Evolutionary conservation across 1,284 basidiomycete species (phyloP).

Genomic region (Sanghuangporus baumii): DNA sequence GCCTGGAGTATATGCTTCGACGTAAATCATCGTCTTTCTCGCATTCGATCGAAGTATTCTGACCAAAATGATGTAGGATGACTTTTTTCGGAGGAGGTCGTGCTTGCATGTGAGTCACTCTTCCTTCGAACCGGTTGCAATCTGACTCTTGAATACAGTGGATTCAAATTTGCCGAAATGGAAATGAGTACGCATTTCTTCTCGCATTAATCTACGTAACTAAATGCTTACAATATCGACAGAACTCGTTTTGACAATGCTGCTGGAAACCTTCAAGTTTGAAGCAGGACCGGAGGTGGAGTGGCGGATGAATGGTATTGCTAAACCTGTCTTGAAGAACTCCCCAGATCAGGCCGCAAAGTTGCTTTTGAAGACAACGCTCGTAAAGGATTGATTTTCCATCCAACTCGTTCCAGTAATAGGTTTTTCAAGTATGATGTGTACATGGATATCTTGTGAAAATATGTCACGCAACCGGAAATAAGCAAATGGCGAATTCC

Average conservation of each 20-base stretch:
- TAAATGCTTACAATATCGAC: no score
- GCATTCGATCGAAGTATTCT: not conserved
- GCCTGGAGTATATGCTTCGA: slow-evolving; percentile 32
- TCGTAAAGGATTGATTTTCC: no score
- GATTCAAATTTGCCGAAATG: slow-evolving; percentile 14
- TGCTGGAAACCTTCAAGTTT: slow-evolving; percentile 9
- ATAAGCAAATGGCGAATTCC: no score
- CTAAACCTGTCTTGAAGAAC: no score
- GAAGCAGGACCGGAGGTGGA: not conserved
- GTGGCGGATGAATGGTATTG: no score
- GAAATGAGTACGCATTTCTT: slow-evolving; percentile 4
- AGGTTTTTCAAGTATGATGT: no score
- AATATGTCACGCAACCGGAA: no score
- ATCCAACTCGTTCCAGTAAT: no score
- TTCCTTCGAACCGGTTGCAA: not conserved
- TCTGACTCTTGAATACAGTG: not conserved
- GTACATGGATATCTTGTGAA: no score
- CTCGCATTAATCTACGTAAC: not conserved
- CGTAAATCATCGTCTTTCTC: slow-evolving; percentile 23
- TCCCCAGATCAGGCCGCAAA: no score
- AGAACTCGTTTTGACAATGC: slow-evolving; percentile 10
- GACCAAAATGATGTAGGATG: slow-evolving; percentile 25
- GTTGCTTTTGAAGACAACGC: no score
- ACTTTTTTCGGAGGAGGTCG: slow-evolving; percentile 33
- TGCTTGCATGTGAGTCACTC: slow-evolving; percentile 28